Conservation (phyloP, 495 filamentous ascomycete genomes). For the Aspergillus olivimuriae region DNA sequence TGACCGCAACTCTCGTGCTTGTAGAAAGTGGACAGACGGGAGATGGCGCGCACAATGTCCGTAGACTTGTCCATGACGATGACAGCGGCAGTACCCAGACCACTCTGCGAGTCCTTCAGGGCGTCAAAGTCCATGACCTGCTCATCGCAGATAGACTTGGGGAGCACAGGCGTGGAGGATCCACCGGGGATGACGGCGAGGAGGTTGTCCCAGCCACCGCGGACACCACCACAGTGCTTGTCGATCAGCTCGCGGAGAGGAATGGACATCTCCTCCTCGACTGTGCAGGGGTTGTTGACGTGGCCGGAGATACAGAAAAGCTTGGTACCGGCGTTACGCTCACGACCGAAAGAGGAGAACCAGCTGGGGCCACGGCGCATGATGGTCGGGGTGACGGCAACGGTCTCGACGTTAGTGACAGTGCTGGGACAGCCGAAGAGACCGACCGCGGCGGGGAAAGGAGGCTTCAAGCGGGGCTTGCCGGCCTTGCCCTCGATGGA, state of each 20-base stretch:
- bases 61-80: conserved; percentile 99
- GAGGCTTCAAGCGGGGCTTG: conserved; percentile 96
- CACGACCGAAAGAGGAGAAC: conserved; percentile 90
- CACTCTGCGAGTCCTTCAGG: conserved; percentile 93
- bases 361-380: conserved; percentile 85
- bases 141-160: conserved; percentile 78
- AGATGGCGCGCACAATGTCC: conserved; percentile 90
- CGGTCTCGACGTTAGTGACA: conserved; percentile 95
- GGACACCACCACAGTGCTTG: conserved; percentile 93
- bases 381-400: conserved; percentile 94
- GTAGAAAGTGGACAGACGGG: conserved; percentile 91
- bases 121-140: conserved; percentile 99
- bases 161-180: conserved; percentile 91
- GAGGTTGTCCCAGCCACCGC: conserved; percentile 96
- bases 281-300: conserved; percentile 96
- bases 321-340: conserved; percentile 94
- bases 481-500: conserved; percentile 97
- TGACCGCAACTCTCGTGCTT: conserved; percentile 97
- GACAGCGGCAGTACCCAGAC: conserved; percentile 95
- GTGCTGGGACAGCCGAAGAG: conserved; percentile 97
- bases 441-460: conserved; percentile 95
- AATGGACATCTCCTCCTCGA: conserved; percentile 99
- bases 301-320: conserved; percentile 98
- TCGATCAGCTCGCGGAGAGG: conserved; percentile 91
- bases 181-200: conserved; percentile 92